A percentile compares a stretch with the other conserved stretches of the same genome.
These are phyloP conservation scores for Neospermospora avenae DNA, from an alignment of 2,329 filamentous ascomycete species.

Conservation along the genomic window DNA sequence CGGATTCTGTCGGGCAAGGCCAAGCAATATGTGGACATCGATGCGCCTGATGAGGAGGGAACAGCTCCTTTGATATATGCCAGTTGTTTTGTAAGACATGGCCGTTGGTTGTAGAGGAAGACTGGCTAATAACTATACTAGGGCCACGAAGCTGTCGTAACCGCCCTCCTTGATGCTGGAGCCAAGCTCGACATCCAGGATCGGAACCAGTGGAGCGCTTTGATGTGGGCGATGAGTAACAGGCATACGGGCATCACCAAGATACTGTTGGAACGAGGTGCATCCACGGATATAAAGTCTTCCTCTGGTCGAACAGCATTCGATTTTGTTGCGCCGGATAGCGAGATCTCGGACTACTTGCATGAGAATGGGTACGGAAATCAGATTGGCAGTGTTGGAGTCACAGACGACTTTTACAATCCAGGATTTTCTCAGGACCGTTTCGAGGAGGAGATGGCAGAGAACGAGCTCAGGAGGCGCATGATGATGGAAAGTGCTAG, in stretches of 20 bases:
- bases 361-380: slow-evolving; percentile 83
- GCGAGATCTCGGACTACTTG: slow-evolving; percentile 93
- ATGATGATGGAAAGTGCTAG: slow-evolving; percentile 99
- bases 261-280: slow-evolving; percentile 84
- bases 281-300: slow-evolving; percentile 93
- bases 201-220: slow-evolving; percentile 91
- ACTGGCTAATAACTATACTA: slow-evolving; percentile 36
- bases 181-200: slow-evolving; percentile 91
- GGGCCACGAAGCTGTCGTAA: slow-evolving; percentile 88
- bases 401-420: slow-evolving; percentile 89
- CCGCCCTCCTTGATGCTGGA: slow-evolving; percentile 77
- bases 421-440: slow-evolving; percentile 87
- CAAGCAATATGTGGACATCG: slow-evolving; percentile 74
- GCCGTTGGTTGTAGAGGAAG: not conserved
- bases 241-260: slow-evolving; percentile 95
- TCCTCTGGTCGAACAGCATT: slow-evolving; percentile 91
- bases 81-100: slow-evolving; percentile 78
- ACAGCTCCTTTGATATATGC: slow-evolving; percentile 97
- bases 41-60: slow-evolving; percentile 88
- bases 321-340: slow-evolving; percentile 92
- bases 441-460: slow-evolving; percentile 96
- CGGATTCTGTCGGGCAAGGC: slow-evolving; percentile 73
- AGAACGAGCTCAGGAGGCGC: slow-evolving; percentile 88
- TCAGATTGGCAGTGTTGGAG: slow-evolving; percentile 72
- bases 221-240: slow-evolving; percentile 99